These are phyloP conservation scores for Leccinum pellstonianum DNA, from an alignment of 768 basidiomycete species.

Conservation along the genomic window DNA sequence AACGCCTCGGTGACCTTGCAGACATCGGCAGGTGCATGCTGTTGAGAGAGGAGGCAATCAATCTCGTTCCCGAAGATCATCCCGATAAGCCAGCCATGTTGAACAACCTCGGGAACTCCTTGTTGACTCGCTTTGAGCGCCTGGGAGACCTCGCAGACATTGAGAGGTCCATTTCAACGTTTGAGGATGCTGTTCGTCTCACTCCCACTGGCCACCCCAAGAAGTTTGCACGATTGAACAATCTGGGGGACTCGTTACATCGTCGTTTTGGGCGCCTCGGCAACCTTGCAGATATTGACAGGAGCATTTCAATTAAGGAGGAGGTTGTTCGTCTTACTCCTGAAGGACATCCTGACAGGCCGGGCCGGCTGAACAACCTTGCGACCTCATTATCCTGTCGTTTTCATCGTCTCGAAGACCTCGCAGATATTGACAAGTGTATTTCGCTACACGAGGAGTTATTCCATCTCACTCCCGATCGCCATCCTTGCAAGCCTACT, in stretches of 20 bases:
- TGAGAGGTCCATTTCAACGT: neutral
- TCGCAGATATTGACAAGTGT: neutral
- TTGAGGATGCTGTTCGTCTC: neutral
- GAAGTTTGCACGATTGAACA: neutral
- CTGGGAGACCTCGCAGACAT: neutral
- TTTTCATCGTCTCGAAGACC: neutral
- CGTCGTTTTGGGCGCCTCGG: neutral
- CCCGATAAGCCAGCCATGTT: neutral
- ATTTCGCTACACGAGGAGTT: neutral
- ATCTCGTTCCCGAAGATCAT: neutral
- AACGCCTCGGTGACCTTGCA: neutral
- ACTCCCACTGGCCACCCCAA: neutral
- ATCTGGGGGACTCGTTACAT: neutral
- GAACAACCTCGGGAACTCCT: neutral
- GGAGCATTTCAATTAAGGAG: neutral
- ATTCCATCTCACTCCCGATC: neutral
- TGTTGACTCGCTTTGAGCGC: neutral
- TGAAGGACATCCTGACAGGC: neutral
- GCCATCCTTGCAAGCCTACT: neutral
- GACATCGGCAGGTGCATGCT: neutral
- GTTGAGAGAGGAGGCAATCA: neutral
- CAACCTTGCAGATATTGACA: neutral
- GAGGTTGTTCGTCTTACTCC: neutral
- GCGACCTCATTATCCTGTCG: neutral
- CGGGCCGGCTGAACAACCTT: neutral